Conservation (phyloP, 2,329 filamentous ascomycete genomes). For the Aspergillus sp. region DNA sequence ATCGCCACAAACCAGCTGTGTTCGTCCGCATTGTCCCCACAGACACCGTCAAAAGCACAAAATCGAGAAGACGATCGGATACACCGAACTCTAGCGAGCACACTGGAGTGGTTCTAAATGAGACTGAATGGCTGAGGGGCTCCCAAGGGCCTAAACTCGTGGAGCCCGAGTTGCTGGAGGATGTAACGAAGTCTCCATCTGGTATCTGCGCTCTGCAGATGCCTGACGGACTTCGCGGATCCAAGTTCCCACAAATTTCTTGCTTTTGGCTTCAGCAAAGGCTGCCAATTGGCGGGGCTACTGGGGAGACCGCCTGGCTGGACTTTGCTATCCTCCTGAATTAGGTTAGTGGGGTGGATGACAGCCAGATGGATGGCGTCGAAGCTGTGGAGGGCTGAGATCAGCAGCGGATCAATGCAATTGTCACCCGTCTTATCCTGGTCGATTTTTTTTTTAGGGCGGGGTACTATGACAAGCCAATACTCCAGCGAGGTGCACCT, state of each 20-base stretch:
- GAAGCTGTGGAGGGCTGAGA: slow-evolving; percentile 1
- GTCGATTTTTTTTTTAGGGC: slow-evolving; percentile 10
- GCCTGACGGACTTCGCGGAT: slow-evolving; percentile 9
- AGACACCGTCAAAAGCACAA: slow-evolving; percentile 8
- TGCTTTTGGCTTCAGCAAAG: slow-evolving; percentile 10
- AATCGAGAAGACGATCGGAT: slow-evolving; percentile 5
- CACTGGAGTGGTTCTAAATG: neutral
- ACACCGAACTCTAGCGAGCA: slow-evolving; percentile 5
- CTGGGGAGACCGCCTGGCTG: slow-evolving; percentile 10
- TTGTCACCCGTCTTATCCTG: slow-evolving; percentile 9
- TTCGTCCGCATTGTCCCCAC: slow-evolving; percentile 15
- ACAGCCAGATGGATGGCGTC: slow-evolving; percentile 14
- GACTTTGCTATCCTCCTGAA: slow-evolving; percentile 11
- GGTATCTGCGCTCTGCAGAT: neutral
- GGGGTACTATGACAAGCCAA: slow-evolving; percentile 12
- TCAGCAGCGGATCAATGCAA: slow-evolving; percentile 10
- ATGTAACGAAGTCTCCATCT: too few species aligned
- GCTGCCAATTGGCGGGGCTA: slow-evolving; percentile 8
- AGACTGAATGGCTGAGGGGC: neutral
- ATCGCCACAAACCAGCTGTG: slow-evolving; percentile 15
- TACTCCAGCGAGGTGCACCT: slow-evolving; percentile 1
- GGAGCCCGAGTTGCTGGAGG: neutral
- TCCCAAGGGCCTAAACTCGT: slow-evolving; percentile 9
- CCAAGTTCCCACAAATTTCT: slow-evolving; percentile 8
- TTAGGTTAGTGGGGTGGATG: slow-evolving; percentile 13